Conservation (phyloP, 2,329 filamentous ascomycete genomes). For the Cladorrhinum sp. region DNA sequence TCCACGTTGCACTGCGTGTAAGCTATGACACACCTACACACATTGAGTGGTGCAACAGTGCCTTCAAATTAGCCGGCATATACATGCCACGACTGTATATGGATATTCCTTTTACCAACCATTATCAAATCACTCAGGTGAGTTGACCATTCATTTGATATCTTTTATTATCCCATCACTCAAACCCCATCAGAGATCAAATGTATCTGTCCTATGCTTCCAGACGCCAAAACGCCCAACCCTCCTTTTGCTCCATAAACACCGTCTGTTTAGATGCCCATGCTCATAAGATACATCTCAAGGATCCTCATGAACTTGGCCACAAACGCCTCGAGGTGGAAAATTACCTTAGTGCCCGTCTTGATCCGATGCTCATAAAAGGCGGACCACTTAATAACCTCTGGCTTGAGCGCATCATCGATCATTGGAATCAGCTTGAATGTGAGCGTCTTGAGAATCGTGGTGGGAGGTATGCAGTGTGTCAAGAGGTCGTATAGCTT, state of each 20-base stretch:
- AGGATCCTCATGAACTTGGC: constrained; percentile 97
- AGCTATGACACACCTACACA: background rate
- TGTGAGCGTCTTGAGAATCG: constrained; percentile 88
- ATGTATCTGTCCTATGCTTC: background rate
- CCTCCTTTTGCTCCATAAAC: background rate
- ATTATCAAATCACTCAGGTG: background rate
- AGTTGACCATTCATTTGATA: background rate
- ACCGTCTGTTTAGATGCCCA: constrained; percentile 57
- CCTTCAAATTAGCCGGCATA: constrained; percentile 4
- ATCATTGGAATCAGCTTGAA: constrained; percentile 88
- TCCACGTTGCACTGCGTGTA: background rate
- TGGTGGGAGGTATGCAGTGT: constrained; percentile 94
- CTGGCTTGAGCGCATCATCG: constrained; percentile 84
- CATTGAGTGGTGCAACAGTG: too few species aligned
- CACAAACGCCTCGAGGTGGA: constrained; percentile 96
- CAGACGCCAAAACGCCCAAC: background rate
- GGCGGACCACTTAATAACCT: constrained; percentile 92
- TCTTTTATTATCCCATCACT: background rate
- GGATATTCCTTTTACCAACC: background rate
- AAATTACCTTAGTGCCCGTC: constrained; percentile 91
- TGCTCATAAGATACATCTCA: constrained; percentile 87
- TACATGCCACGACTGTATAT: background rate
- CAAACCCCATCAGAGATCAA: background rate
- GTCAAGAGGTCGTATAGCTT: constrained; percentile 97
- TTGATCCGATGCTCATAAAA: constrained; percentile 97